Base-by-base conservation (phyloP, 1,139 yeast genomes). In the Kodamaea plutei region DNA sequence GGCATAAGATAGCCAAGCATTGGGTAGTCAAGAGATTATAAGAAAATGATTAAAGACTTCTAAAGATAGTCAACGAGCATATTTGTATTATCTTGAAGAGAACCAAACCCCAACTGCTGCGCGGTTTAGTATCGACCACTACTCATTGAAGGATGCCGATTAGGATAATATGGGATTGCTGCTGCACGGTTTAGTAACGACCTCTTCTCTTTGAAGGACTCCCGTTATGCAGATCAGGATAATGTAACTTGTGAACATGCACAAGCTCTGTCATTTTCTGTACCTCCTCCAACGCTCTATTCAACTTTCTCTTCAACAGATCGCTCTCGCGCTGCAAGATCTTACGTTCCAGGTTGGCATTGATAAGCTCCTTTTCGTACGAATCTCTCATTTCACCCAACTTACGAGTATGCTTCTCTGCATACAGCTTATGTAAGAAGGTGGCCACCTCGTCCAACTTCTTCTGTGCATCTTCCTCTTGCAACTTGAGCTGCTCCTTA, bases 401-500 rank as follows among this genome's bases (percentile, higher is more conserved):
- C 22, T 43, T 45, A 9, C 44, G 34, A 4, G 40, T 35, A 18
- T 52, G 57, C 34, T 52, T 52, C 26, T 48, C 50, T 8, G 57
- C 54, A 28, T 52, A 52, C 29, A 48, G 50, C 29, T 45, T 48
- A 33, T 51, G 54, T 20, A 52, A 45, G 32, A 45, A 52, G 13
- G 45, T 44, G 0, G 57, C 54, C 13, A 50, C 47, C 20, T 50
- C 52, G 25, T 50, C 52, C 22, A 52, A 42, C 26, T 49, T 43
- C 33, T 42, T 44, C 20, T 44, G 50, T 2, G 50, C 40, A 17
- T 47, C 48, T 16, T 35, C 35, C 10, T 49, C 54, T 11, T 47
- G 45, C 23, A 37, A 30, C 15, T 36, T 38, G 20, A 45, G 31
- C 27, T 43, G 46, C 15, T 38, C 38, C 30, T 37, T 43, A 19